These are phyloP conservation scores for Ceratocystis ficicola DNA, from an alignment of 2,329 filamentous ascomycete genomes.

Conservation along the genomic window DNA sequence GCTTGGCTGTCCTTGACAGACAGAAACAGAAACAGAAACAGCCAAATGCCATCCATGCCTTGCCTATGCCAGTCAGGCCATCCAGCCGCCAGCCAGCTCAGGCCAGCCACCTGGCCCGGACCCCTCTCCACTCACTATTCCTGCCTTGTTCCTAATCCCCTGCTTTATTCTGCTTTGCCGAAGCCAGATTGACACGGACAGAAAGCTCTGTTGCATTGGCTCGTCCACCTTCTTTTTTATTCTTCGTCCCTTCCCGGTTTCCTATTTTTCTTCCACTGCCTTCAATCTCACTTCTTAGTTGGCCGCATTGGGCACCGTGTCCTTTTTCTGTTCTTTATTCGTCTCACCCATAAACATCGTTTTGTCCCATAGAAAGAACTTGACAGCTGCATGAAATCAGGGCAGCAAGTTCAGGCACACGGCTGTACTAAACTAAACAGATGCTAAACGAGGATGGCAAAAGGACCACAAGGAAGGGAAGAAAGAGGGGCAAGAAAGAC, in stretches of 20 bases:
- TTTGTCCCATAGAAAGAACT: not conserved
- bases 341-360: not conserved
- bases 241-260: not conserved
- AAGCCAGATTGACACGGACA: not conserved
- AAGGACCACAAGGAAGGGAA: not conserved
- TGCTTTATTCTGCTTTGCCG: not conserved
- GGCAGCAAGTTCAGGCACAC: not conserved
- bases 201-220: not conserved
- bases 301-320: not conserved
- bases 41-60: not conserved
- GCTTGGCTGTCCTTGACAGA: not conserved
- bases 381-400: not conserved
- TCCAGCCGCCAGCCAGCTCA: not conserved
- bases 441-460: no score
- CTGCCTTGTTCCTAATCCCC: not conserved
- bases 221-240: slow-evolving; percentile 1
- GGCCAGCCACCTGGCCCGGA: not conserved
- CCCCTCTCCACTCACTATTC: not conserved
- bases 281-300: not conserved
- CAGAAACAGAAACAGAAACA: slow-evolving; percentile 12
- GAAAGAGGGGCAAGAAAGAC: not conserved
- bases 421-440: not conserved
- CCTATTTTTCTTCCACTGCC: not conserved
- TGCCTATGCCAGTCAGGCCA: not conserved
- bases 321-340: slow-evolving; percentile 7